Evolutionary conservation across 176 grass and related monocot genomes (phyloP).

Genomic region (Raddia distichophylla): DNA sequence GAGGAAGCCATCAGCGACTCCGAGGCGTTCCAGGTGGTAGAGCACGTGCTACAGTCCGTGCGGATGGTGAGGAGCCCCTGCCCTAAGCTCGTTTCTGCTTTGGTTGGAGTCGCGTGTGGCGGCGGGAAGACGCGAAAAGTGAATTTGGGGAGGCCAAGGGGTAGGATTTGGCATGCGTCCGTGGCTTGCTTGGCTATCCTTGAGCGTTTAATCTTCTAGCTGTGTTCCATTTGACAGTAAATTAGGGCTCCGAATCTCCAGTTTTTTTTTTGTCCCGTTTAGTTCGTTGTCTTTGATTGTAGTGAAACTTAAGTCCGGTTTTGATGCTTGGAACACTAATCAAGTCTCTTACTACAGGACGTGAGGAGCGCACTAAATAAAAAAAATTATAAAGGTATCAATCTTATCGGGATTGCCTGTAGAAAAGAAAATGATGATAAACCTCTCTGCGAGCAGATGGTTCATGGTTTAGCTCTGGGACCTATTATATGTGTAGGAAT

Average conservation of each 20-base stretch:
- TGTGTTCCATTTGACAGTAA: not conserved
- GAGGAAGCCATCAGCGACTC: slow-evolving; percentile 1
- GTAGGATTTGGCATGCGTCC: not conserved
- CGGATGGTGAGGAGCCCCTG: slow-evolving; percentile 37
- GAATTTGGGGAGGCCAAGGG: not conserved
- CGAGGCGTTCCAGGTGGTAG: not conserved
- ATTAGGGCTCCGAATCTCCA: not conserved
- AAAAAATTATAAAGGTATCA: not conserved
- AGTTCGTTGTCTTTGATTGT: not conserved
- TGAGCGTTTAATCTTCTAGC: not conserved
- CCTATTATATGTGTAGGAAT: not conserved
- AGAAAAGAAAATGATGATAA: not conserved
- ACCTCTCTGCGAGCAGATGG: not conserved
- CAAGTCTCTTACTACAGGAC: not conserved
- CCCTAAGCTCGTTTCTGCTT: not conserved
- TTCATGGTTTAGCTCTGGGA: not conserved
- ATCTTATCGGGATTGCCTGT: not conserved
- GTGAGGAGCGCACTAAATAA: not conserved
- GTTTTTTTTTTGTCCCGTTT: not conserved
- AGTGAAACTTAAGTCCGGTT: not conserved
- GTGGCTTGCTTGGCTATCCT: not conserved
- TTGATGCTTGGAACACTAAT: not conserved
- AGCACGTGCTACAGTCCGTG: slow-evolving; percentile 37
- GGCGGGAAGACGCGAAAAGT: not conserved
- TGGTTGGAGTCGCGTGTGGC: not conserved